Conservation (phyloP, 2,329 filamentous ascomycete species). For the Fusarium protoensiforme region DNA sequence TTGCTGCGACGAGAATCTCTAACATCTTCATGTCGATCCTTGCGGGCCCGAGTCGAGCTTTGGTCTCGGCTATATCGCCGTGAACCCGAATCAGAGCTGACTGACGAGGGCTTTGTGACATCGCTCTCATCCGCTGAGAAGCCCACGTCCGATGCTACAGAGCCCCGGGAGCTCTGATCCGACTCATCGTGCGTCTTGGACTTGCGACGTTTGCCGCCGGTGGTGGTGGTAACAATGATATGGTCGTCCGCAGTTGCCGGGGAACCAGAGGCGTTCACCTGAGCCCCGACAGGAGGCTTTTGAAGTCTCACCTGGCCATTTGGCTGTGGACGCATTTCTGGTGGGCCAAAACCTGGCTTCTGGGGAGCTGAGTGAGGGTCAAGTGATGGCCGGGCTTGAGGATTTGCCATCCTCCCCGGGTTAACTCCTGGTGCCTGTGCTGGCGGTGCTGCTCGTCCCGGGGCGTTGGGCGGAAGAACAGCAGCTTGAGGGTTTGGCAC, state of each 20-base stretch:
- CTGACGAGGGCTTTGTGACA: conserved; percentile 26
- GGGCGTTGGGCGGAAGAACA: not conserved
- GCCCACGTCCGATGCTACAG: conserved; percentile 8
- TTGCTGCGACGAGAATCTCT: conserved; percentile 2
- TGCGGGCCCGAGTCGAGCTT: conserved; percentile 11
- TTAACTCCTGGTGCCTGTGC: not conserved
- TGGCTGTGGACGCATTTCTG: not conserved
- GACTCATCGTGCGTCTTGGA: conserved; percentile 7
- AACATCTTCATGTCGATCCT: conserved; percentile 7
- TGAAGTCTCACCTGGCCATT: not conserved
- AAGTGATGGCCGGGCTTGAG: not conserved
- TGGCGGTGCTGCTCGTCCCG: not conserved
- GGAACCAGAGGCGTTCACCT: not conserved
- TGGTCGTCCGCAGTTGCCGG: not conserved
- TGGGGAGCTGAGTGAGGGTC: not conserved
- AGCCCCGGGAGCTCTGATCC: conserved; percentile 12
- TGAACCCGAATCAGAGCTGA: conserved; percentile 15
- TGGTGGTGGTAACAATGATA: conserved; percentile 1
- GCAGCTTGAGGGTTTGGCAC: not conserved
- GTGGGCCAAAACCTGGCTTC: not conserved
- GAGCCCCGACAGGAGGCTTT: not conserved
- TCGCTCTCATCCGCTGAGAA: conserved; percentile 27
- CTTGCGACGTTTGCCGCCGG: not conserved
- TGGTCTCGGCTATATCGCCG: conserved; percentile 9
- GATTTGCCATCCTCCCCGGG: not conserved